A percentile compares a stretch with the other conserved stretches of the same genome.
Evolutionary conservation across 495 filamentous ascomycete species (phyloP).

Genomic region (Penicillium nucicola): DNA sequence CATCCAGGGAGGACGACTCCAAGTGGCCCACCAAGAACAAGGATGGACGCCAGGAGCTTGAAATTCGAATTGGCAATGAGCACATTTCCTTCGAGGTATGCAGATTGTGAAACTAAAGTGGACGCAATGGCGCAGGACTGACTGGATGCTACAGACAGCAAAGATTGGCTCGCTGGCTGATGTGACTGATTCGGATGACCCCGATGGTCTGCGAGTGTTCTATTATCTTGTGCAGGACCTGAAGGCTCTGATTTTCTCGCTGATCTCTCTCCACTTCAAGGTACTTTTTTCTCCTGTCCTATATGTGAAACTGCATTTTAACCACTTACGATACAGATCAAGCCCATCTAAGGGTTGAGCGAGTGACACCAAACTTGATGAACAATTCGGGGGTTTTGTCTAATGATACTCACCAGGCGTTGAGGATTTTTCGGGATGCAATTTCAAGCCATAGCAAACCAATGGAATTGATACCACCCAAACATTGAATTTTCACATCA

Average conservation of each 20-base stretch:
- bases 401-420: conserved; percentile 27
- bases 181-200: conserved; percentile 92
- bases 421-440: conserved; percentile 4
- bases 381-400: conserved; percentile 8
- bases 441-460: not conserved
- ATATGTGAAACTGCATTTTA: not conserved
- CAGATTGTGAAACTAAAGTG: not conserved
- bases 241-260: conserved; percentile 93
- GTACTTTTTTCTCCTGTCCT: conserved; percentile 33
- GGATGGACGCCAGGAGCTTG: conserved; percentile 94
- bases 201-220: conserved; percentile 96
- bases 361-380: not conserved
- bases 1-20: conserved; percentile 86
- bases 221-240: conserved; percentile 99
- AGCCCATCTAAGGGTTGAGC: conserved; percentile 61
- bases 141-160: conserved; percentile 64
- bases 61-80: conserved; percentile 90
- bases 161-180: conserved; percentile 98
- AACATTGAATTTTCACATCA: not conserved
- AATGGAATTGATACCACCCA: conserved; percentile 6
- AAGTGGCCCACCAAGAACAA: conserved; percentile 99
- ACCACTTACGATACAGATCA: conserved; percentile 51
- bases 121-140: not conserved
- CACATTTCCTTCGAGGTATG: conserved; percentile 96
- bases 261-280: conserved; percentile 98